Base-by-base conservation (phyloP, 1,284 basidiomycete species). In the Ceratorhiza oryzae-sativae region DNA sequence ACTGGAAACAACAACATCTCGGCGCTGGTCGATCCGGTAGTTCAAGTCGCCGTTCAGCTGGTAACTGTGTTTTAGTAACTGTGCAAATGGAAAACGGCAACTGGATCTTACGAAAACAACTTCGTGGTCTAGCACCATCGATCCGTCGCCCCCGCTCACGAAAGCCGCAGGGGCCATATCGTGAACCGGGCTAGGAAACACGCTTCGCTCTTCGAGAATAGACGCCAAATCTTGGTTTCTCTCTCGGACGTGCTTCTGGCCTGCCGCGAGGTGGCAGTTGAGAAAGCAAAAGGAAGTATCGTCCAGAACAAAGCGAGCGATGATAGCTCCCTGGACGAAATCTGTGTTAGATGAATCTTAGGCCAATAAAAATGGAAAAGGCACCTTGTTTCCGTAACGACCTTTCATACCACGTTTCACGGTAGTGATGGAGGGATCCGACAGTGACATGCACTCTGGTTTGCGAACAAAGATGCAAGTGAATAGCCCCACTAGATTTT, bases 261-360 rank as follows among this genome's bases (percentile, higher is more conserved):
- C 96, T 1, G 97, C 96, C 3, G 96, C 97, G 62, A 99, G 85
- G 83, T 99, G 97, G 76, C 94, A 94, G 81, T 99, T 99, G 82
- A 98, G 88, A 77, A 98, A 92, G 79, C 95, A 98, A 30, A 98
- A 80, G 0, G 93, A 95, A 1, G 94, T 91, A 81, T 98, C 94
- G 75, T 95, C 93, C 42, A 98, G 83, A 9, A 95, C 87, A 73
- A 98, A 87, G n/a, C 97, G 88, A 1, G 93, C 86, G 18, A 97
- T 87, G 72, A 98, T 95, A 0, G 92, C 95, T 15, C 97, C 97
- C 90, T 94, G 76, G 13, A 73, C 62, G 53, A 71, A 20, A 27
- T 2, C 10, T 59, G 59, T 68, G 18, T 48, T 18, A 46, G 30
- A 49, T 67, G 48, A 15, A 10, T n/a, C 9, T 27, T 39, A 9